Conservation (phyloP, 1,284 basidiomycete species). For the Caloboletus firmus region DNA sequence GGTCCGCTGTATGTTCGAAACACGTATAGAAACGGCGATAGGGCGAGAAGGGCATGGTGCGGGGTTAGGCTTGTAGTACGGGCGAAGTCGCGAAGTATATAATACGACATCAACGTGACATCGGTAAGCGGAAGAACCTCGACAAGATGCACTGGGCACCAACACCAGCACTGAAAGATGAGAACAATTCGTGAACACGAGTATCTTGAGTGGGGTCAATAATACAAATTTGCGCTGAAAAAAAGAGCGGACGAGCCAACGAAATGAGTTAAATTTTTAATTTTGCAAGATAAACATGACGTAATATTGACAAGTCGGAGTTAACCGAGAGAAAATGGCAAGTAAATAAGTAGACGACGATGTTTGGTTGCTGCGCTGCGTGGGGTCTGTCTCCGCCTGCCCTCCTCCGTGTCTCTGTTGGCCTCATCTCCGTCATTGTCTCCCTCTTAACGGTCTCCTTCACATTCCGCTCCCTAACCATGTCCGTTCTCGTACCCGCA, state of each 20-base stretch:
- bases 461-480: conserved; percentile 2
- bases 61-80: conserved; percentile 10
- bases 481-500: conserved; percentile 35
- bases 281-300: conserved; percentile 2
- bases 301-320: conserved; percentile 27
- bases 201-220: no score
- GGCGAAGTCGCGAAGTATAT: neutral
- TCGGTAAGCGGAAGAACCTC: neutral
- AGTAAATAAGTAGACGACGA: conserved; percentile 19
- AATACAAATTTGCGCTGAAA: no score
- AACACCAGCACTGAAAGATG: neutral
- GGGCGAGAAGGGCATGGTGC: conserved; percentile 2
- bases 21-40: conserved; percentile 3
- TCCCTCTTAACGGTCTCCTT: conserved; percentile 16
- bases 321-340: conserved; percentile 22
- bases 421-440: conserved; percentile 29
- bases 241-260: no score
- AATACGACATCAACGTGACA: conserved; percentile 7
- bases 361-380: conserved; percentile 17
- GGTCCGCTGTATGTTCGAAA: neutral
- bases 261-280: neutral
- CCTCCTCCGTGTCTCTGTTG: conserved; percentile 15
- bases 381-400: conserved; percentile 9
- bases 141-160: neutral
- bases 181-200: no score